phyloP scores from a whole-genome alignment of 2,329 filamentous ascomycete species.

The Botryotinia convoluta region DNA sequence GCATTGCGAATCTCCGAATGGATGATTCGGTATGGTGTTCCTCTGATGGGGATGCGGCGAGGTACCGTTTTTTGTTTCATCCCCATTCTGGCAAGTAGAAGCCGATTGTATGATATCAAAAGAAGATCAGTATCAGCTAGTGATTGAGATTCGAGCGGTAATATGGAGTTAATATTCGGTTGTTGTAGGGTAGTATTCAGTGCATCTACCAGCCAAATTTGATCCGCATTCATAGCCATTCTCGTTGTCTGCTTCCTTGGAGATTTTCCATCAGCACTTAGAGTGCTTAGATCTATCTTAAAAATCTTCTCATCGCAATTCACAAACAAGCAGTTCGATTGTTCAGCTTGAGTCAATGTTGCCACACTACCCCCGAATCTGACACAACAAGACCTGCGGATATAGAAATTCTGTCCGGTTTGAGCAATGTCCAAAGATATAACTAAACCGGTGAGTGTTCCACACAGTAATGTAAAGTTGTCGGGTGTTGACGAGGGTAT shows the following conservation, averaged over 20 bases:
- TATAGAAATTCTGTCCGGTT: slow-evolving; percentile 11
- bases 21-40: slow-evolving; percentile 45
- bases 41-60: slow-evolving; percentile 46
- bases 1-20: slow-evolving; percentile 53
- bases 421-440: slow-evolving; percentile 28
- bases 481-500: slow-evolving; percentile 2
- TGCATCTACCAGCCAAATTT: slow-evolving; percentile 53
- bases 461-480: slow-evolving; percentile 32
- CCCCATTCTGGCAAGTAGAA: slow-evolving; percentile 55
- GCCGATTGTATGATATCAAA: slow-evolving; percentile 48
- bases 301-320: slow-evolving; percentile 50
- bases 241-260: neutral
- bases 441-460: slow-evolving; percentile 35
- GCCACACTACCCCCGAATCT: slow-evolving; percentile 34
- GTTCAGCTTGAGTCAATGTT: slow-evolving; percentile 24
- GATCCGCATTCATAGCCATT: slow-evolving; percentile 29
- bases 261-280: neutral
- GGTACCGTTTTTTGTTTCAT: slow-evolving; percentile 47
- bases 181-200: slow-evolving; percentile 47
- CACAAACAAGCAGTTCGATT: slow-evolving; percentile 42
- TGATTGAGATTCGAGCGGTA: slow-evolving; percentile 42
- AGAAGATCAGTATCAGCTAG: slow-evolving; percentile 40
- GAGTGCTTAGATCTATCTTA: slow-evolving; percentile 24
- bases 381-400: slow-evolving; percentile 25
- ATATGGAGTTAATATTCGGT: slow-evolving; percentile 49